Conservation (phyloP, 345 rosid genomes). For the Erysimum cheiranthoides region DNA sequence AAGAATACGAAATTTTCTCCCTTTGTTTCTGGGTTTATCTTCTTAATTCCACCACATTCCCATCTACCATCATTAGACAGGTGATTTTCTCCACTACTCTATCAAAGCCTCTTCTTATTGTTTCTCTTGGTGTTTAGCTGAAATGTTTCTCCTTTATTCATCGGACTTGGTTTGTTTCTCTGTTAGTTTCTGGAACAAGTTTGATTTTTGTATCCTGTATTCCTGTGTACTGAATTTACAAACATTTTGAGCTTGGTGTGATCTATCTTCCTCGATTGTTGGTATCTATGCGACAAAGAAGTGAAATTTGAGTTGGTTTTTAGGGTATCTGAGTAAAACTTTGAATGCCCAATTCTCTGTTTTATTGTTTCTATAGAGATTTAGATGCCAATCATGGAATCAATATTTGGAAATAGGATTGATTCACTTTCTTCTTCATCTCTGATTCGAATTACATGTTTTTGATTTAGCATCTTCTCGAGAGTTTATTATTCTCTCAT, state of each 20-base stretch:
- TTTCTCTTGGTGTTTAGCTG: background rate
- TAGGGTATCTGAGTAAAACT: background rate
- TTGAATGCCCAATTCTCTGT: conserved; percentile 7
- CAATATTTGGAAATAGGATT: background rate
- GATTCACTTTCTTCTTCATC: background rate
- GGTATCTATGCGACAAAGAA: background rate
- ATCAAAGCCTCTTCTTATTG: background rate
- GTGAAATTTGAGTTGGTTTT: conserved; percentile 13
- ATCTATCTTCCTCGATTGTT: background rate
- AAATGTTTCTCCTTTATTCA: conserved; percentile 10
- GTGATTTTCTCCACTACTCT: conserved; percentile 37
- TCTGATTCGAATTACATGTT: background rate
- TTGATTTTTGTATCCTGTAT: background rate
- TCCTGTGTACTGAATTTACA: conserved; percentile 8
- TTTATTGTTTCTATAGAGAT: background rate
- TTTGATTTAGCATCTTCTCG: background rate
- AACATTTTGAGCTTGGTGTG: background rate
- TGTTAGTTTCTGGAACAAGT: background rate
- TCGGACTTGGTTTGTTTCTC: background rate
- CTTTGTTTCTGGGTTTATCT: conserved; percentile 75
- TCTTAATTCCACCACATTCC: conserved; percentile 51
- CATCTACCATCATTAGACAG: conserved; percentile 58
- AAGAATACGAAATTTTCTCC: conserved; percentile 49
- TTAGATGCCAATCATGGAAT: background rate
- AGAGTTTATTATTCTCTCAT: background rate